Evolutionary conservation across 495 filamentous ascomycete genomes (phyloP), one percentile per base, ranked within the genome.

Genomic region (Daldinia loculata): DNA sequence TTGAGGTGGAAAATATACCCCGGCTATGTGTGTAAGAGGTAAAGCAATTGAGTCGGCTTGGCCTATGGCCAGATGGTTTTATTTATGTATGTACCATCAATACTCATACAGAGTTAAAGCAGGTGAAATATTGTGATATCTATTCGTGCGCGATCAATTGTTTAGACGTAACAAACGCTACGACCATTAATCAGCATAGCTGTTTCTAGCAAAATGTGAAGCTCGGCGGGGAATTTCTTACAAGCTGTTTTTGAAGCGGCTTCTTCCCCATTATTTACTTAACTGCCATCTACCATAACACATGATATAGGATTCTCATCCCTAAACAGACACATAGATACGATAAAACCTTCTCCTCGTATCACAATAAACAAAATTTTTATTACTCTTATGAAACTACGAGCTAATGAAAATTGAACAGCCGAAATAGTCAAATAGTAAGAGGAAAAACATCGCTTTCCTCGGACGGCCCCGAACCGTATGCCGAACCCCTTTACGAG

Each of bases 1-100:
- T 67, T 95, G 79, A 62, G 51, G 19, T 29, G 63, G 45, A 36
- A 6, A 22, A 15, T 12, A 30, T 5, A 36, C 22, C 26, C 32
- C 36, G 17, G 11, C 53, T 67, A 56, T n/a, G 56, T 61, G 66
- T 48, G 15, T 24, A 58, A 30, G 63, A 53, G 51, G 39, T 22
- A 32, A 66, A 62, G 39, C 7, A 32, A 15, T 57, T 22, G 22
- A 53, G 60, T 61, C 17, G 51, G 63, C 60, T 64, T 17, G 63
- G 67, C 63, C 62, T 63, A 63, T 38, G 63, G 56, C 56, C 56
- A 45, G 52, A 43, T 56, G 59, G 63, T 53, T 70, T 59, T 7
- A 32, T 66, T 61, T 69, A 58, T 67, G 55, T 66, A 69, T 62
- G 11, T 36, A 36, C 3, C 56, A 57, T 61, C 51, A 19, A 61